A percentile compares a stretch with the other conserved stretches of the same genome.
These are phyloP conservation scores for Westerdykella ornata DNA, from an alignment of 2,329 filamentous ascomycete genomes.

Conservation along the genomic window DNA sequence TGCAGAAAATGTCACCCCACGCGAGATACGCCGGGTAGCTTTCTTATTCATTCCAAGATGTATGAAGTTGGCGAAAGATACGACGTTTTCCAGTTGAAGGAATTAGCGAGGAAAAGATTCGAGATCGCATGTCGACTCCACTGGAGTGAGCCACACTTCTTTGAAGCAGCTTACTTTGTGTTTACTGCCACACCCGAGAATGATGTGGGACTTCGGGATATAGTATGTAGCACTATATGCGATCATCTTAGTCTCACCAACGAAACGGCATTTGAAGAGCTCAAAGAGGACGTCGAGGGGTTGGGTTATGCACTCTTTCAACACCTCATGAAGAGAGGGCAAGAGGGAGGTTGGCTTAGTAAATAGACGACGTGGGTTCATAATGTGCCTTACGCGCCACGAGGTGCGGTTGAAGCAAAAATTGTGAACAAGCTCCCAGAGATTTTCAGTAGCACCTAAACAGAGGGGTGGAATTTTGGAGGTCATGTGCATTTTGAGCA, in stretches of 20 bases:
- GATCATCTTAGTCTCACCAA: conserved; percentile 8
- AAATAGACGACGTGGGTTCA: too few relatives aligned
- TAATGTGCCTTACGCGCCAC: too few relatives aligned
- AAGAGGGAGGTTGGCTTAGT: too few relatives aligned
- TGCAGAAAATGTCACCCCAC: conserved; percentile 1
- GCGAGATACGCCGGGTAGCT: background rate
- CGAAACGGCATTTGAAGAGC: background rate
- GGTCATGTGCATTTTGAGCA: too few relatives aligned
- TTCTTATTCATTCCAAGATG: conserved; percentile 14
- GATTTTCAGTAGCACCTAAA: too few relatives aligned
- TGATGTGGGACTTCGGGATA: conserved; percentile 28
- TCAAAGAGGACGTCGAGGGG: too few relatives aligned
- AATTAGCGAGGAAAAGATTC: conserved; percentile 11
- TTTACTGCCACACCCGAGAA: conserved; percentile 19
- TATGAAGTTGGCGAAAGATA: conserved; percentile 16
- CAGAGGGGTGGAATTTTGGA: too few relatives aligned
- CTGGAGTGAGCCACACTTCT: conserved; percentile 23
- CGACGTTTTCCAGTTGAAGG: conserved; percentile 8
- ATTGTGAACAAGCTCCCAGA: too few relatives aligned
- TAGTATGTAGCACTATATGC: conserved; percentile 18
- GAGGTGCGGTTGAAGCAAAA: too few relatives aligned
- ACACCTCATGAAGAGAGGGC: too few relatives aligned
- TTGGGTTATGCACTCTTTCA: too few relatives aligned
- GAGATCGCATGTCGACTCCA: conserved; percentile 6
- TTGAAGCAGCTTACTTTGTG: conserved; percentile 18